Evolutionary conservation across 495 filamentous ascomycete genomes (phyloP).

Genomic region (Hypoxylon lienhwacheense): DNA sequence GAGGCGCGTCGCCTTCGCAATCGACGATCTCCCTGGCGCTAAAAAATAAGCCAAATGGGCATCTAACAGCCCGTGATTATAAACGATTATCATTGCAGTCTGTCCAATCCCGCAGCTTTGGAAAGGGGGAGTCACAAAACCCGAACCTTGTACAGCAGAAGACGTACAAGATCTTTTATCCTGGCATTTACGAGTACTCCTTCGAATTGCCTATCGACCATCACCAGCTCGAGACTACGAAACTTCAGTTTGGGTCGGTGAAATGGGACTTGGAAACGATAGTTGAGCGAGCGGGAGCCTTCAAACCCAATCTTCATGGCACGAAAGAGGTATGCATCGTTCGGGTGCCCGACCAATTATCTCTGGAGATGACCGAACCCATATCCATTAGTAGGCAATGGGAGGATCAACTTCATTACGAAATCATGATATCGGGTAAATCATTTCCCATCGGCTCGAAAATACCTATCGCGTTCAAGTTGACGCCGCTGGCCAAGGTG

Average conservation of each 20-base stretch:
- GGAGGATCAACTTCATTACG: conserved; percentile 98
- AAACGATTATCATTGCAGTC: conserved; percentile 75
- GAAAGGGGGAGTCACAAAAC: conserved; percentile 69
- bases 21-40: conserved; percentile 34
- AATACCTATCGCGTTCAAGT: conserved; percentile 95
- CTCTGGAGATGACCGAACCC: conserved; percentile 89
- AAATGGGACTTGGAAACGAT: conserved; percentile 86
- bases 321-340: conserved; percentile 83
- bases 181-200: conserved; percentile 90
- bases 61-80: conserved; percentile 51
- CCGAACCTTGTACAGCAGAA: conserved; percentile 71
- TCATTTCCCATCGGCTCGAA: conserved; percentile 91
- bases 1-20: conserved; percentile 17
- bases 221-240: conserved; percentile 87
- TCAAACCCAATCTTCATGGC: conserved; percentile 86
- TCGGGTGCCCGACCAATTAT: conserved; percentile 86
- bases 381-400: conserved; percentile 96
- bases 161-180: conserved; percentile 85
- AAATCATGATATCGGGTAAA: conserved; percentile 98
- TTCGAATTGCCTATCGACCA: conserved; percentile 96
- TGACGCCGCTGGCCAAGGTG: conserved; percentile 94
- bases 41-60: conserved; percentile 31
- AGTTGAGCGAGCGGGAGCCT: conserved; percentile 88
- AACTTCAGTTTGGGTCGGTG: conserved; percentile 84
- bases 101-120: conserved; percentile 83